phyloP scores from a whole-genome alignment of 768 basidiomycete species.

The Leccinum aurantiacum region DNA sequence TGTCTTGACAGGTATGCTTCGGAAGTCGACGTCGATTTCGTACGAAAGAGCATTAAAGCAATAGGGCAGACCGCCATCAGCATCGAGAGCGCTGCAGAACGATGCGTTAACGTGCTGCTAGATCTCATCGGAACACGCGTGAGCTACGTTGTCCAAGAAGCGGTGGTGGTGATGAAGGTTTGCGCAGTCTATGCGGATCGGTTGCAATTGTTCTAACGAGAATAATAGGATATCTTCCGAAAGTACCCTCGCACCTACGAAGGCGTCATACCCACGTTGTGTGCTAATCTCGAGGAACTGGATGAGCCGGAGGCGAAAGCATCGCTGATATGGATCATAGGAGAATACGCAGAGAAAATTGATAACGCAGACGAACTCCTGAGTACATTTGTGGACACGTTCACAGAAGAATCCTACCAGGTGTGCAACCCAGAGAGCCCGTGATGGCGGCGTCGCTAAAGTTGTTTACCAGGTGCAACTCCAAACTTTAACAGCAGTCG shows the following conservation, averaged over 20 bases:
- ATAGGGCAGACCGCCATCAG: constrained; percentile 97
- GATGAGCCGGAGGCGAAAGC: constrained; percentile 99
- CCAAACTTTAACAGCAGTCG: constrained; percentile 89
- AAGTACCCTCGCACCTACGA: constrained; percentile 97
- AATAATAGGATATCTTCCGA: constrained; percentile 87
- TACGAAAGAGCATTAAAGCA: constrained; percentile 89
- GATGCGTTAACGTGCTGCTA: constrained; percentile 91
- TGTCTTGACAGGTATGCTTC: constrained; percentile 73
- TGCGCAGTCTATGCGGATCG: constrained; percentile 8
- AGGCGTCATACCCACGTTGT: constrained; percentile 93
- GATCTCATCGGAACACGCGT: constrained; percentile 92
- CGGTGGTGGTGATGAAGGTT: constrained; percentile 98
- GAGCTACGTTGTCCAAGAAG: constrained; percentile 97
- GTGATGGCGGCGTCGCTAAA: background rate
- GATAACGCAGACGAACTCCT: constrained; percentile 95
- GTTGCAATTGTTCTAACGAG: background rate
- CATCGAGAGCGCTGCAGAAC: constrained; percentile 88
- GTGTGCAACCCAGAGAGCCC: constrained; percentile 38
- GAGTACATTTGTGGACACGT: constrained; percentile 85
- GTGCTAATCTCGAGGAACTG: constrained; percentile 91
- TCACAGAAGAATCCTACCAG: constrained; percentile 91
- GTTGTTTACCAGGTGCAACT: constrained; percentile 56
- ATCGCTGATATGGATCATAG: constrained; percentile 98
- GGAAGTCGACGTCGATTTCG: constrained; percentile 98
- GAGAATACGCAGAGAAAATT: constrained; percentile 96